Conservation (phyloP, 768 basidiomycete genomes). For the Boletus pseudo-olivaceus region DNA sequence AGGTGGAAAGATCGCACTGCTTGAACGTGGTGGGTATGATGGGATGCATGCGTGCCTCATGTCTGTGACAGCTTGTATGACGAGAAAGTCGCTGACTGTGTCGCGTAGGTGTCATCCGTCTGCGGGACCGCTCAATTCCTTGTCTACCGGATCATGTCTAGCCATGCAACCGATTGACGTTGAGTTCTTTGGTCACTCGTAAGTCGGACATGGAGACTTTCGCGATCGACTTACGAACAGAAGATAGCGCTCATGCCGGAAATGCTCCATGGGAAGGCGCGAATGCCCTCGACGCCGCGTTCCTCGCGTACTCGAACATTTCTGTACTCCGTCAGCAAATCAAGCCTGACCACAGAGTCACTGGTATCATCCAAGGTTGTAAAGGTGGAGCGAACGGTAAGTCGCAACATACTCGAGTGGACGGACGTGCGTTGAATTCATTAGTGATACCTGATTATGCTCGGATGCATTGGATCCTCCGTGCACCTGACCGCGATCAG, state of each 20-base stretch:
- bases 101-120: slow-evolving; percentile 67
- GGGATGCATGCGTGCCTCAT: slow-evolving; percentile 83
- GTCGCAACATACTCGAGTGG: slow-evolving; percentile 12
- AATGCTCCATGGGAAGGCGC: slow-evolving; percentile 81
- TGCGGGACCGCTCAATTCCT: slow-evolving; percentile 49
- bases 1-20: slow-evolving; percentile 71
- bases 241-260: slow-evolving; percentile 69
- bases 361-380: slow-evolving; percentile 70
- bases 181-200: slow-evolving; percentile 77
- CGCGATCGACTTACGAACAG: slow-evolving; percentile 4
- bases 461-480: slow-evolving; percentile 66
- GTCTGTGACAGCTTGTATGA: slow-evolving; percentile 34
- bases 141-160: slow-evolving; percentile 49
- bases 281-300: slow-evolving; percentile 87
- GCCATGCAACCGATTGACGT: slow-evolving; percentile 65
- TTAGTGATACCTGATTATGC: slow-evolving; percentile 84
- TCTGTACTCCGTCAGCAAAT: slow-evolving; percentile 85
- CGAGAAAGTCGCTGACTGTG: slow-evolving; percentile 13
- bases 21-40: slow-evolving; percentile 73
- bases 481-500: slow-evolving; percentile 62
- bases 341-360: slow-evolving; percentile 74
- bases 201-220: slow-evolving; percentile 19
- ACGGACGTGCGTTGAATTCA: not conserved
- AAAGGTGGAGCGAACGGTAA: slow-evolving; percentile 69
- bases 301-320: slow-evolving; percentile 75